Evolutionary conservation across 352 stramenopile genomes (phyloP).

Genomic region (Phytopythium helicoides): DNA sequence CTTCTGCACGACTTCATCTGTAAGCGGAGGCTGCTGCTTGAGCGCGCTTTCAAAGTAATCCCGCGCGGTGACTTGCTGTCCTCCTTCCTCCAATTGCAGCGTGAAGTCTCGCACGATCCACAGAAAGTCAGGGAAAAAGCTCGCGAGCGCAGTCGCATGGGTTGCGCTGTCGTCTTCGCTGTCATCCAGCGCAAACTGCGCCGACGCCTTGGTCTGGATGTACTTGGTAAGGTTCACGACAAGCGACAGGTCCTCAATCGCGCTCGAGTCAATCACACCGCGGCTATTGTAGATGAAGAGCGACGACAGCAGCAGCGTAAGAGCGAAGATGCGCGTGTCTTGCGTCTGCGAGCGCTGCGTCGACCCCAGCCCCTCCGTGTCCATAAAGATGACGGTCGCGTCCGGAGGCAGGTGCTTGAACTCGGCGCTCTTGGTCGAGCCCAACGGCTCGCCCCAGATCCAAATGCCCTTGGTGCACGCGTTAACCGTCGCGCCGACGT

Average conservation of each 20-base stretch:
- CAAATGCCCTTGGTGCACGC: slow-evolving; percentile 83
- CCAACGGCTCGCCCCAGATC: slow-evolving; percentile 66
- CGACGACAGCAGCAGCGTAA: slow-evolving; percentile 63
- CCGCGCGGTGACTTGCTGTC: slow-evolving; percentile 43
- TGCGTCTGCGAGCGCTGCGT: slow-evolving; percentile 64
- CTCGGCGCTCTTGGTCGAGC: slow-evolving; percentile 2
- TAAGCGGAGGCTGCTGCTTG: slow-evolving; percentile 47
- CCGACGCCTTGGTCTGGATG: slow-evolving; percentile 50
- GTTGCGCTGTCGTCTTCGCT: slow-evolving; percentile 1
- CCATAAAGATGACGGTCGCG: slow-evolving; percentile 66
- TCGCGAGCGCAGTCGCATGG: slow-evolving; percentile 33
- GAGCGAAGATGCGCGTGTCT: slow-evolving; percentile 70
- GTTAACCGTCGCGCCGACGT: slow-evolving; percentile 67
- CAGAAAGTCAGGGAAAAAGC: slow-evolving; percentile 70
- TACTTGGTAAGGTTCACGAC: slow-evolving; percentile 78
- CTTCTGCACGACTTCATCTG: slow-evolving; percentile 50
- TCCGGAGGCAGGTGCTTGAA: slow-evolving; percentile 47
- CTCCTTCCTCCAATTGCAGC: slow-evolving; percentile 59
- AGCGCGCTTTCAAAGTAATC: slow-evolving; percentile 79
- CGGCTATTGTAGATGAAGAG: slow-evolving; percentile 81
- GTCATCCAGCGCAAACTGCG: not conserved
- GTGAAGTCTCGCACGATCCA: slow-evolving; percentile 84
- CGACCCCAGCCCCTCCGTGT: slow-evolving; percentile 73
- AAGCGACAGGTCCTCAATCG: slow-evolving; percentile 74
- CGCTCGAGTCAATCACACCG: slow-evolving; percentile 71